phyloP scores from a whole-genome alignment of 2,329 filamentous ascomycete species.

The Penicillium sp. region DNA sequence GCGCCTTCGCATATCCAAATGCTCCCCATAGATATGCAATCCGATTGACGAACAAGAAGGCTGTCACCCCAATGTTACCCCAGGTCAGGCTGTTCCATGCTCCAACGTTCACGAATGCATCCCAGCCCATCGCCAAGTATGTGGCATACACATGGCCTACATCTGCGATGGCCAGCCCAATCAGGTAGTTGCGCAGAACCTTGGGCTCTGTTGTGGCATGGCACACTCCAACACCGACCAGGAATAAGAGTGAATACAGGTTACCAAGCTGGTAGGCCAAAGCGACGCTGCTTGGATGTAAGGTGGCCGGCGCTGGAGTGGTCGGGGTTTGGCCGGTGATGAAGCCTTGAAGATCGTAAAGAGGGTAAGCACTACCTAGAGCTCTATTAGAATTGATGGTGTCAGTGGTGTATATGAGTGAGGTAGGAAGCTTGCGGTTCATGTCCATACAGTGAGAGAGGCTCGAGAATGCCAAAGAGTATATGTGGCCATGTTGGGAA shows the following conservation, averaged over 20 bases:
- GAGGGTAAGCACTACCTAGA: constrained; percentile 58
- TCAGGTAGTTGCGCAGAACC: constrained; percentile 67
- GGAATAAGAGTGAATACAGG: constrained; percentile 65
- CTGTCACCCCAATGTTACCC: constrained; percentile 70
- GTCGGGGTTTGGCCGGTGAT: constrained; percentile 61
- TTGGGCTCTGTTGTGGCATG: constrained; percentile 65
- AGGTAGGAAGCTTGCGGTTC: constrained; percentile 22
- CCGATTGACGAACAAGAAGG: constrained; percentile 59
- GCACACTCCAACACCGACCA: constrained; percentile 65
- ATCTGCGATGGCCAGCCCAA: constrained; percentile 66
- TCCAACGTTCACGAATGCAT: constrained; percentile 54
- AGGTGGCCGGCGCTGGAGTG: constrained; percentile 26
- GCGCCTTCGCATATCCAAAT: constrained; percentile 52
- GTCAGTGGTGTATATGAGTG: constrained; percentile 8
- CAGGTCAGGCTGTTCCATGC: constrained; percentile 71
- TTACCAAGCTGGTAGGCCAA: constrained; percentile 70
- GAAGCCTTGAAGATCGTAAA: constrained; percentile 63
- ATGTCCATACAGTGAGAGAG: constrained; percentile 64
- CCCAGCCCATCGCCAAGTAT: constrained; percentile 59
- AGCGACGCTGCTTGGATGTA: constrained; percentile 50
- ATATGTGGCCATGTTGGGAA: constrained; percentile 65
- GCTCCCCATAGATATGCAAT: constrained; percentile 60
- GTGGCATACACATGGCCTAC: constrained; percentile 67
- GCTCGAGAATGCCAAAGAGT: constrained; percentile 69
- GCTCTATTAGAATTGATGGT: constrained; percentile 47